phyloP scores from a whole-genome alignment of 495 filamentous ascomycete species.

The Massariosphaeria phaeospora region DNA sequence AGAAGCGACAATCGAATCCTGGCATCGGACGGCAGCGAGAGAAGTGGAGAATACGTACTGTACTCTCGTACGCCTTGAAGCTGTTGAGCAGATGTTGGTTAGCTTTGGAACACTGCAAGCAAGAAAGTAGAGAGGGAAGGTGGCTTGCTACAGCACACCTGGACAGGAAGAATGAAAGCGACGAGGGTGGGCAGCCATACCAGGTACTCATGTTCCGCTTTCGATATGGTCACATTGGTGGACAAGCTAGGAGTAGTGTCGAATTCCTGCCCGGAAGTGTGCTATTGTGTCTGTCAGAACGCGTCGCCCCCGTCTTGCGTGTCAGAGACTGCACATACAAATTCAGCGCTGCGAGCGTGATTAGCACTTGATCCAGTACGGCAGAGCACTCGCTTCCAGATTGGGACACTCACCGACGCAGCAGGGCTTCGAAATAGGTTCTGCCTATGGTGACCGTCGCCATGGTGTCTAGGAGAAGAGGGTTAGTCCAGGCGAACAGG shows the following conservation, averaged over 20 bases:
- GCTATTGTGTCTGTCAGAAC: slow-evolving; percentile 35
- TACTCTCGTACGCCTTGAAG: slow-evolving; percentile 45
- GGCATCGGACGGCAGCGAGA: neutral
- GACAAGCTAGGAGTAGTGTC: slow-evolving; percentile 25
- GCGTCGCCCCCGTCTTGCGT: neutral
- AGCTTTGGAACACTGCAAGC: slow-evolving; percentile 24
- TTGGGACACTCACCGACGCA: slow-evolving; percentile 37
- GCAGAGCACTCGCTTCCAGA: neutral
- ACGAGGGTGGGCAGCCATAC: slow-evolving; percentile 39
- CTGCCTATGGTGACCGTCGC: slow-evolving; percentile 40
- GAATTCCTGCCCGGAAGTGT: slow-evolving; percentile 37
- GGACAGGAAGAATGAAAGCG: neutral
- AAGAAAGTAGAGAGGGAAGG: slow-evolving; percentile 5
- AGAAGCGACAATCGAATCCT: neutral
- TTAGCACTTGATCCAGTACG: neutral
- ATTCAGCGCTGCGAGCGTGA: slow-evolving; percentile 39
- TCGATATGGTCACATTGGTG: slow-evolving; percentile 50
- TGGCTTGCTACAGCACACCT: too few relatives aligned
- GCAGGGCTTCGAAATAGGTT: slow-evolving; percentile 40
- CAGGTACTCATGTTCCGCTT: slow-evolving; percentile 52
- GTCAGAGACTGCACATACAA: slow-evolving; percentile 37
- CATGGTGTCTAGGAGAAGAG: slow-evolving; percentile 30
- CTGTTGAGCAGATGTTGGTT: slow-evolving; percentile 33
- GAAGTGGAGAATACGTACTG: slow-evolving; percentile 29
- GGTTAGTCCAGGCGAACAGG: neutral